Evolutionary conservation across 352 stramenopile species (phyloP).

Genomic region (Phytopythium oedochilum): DNA sequence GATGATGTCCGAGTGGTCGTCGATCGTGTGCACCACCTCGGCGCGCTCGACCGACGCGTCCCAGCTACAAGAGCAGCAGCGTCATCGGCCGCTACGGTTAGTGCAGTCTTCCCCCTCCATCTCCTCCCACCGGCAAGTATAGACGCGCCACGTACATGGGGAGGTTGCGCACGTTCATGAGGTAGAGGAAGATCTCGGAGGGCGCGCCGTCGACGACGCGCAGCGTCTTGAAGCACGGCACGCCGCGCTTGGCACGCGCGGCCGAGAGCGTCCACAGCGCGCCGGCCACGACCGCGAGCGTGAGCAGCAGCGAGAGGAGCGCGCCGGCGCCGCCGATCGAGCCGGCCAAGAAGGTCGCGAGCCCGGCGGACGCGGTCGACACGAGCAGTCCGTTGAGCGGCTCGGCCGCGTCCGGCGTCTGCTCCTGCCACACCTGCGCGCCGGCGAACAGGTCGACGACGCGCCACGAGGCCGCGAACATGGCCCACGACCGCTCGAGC

Average conservation of each 20-base stretch:
- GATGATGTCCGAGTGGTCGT: constrained; percentile 77
- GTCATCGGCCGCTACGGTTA: no score
- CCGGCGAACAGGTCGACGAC: constrained; percentile 66
- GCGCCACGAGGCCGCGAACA: constrained; percentile 62
- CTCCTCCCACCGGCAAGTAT: not conserved
- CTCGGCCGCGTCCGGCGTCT: constrained; percentile 21
- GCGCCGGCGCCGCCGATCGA: constrained; percentile 62
- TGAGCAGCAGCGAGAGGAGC: constrained; percentile 40
- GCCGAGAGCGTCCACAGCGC: constrained; percentile 57
- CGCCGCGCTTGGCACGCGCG: constrained; percentile 25
- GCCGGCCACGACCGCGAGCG: constrained; percentile 31
- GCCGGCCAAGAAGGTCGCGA: constrained; percentile 61
- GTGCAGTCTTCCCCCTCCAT: no score
- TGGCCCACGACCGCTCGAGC: constrained; percentile 64
- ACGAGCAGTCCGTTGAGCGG: constrained; percentile 58
- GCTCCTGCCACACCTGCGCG: constrained; percentile 67
- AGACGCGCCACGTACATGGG: constrained; percentile 17
- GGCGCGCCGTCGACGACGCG: constrained; percentile 59
- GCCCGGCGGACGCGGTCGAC: constrained; percentile 40
- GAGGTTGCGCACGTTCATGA: constrained; percentile 74
- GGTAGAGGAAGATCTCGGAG: constrained; percentile 67
- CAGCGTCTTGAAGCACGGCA: constrained; percentile 67
- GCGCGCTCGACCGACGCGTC: constrained; percentile 58
- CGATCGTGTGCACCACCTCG: constrained; percentile 69
- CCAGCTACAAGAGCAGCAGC: constrained; percentile 27